Base-by-base conservation (phyloP, 768 basidiomycete genomes). In the Saitozyma sp. region DNA sequence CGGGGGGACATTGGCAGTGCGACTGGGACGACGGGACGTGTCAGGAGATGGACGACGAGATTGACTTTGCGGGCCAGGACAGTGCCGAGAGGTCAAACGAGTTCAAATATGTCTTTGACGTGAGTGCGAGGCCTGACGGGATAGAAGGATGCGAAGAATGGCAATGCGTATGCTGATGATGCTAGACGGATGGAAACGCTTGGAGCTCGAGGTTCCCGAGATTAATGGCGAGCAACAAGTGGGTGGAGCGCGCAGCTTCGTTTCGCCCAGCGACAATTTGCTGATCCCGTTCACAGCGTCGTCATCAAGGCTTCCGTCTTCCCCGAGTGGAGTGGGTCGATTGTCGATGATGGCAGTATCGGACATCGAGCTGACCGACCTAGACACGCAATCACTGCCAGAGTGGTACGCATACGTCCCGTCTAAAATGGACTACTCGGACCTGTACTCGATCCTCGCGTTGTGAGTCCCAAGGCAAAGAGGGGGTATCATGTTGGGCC, bases 381-480 rank as follows among this genome's bases (percentile, higher is more conserved):
- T 45, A 78, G 77, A 80, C 59, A 79, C 78, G 20, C 75, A 77
- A 51, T 56, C 72, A 6, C 63, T 80, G 48, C 79, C 79, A 6
- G 75, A 78, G 56, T 80, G 79, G 79, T 79, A 73, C 61, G 79
- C 77, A 8, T 80, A 80, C 63, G 78, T 80, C 6, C 79, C 79
- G 6, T 72, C 76, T 42, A 80, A 79, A 58, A 75, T 80, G 71
- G 79, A 80, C 58, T 80, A 78, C 67, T 79, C 78, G 38, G 79
- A 80, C 53, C 62, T 80, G 3, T 78, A 66, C 56, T 78, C 78
- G 7, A 80, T 80, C 63, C 68, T 80, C 67, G 71, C 79, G 13
- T 80, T 80, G 78, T 79, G 57, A 63, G 78, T 71, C 6, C 10
- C 49, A 46, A 11, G 13, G 45, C 45, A 46, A 11, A 11, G n/a